Percentiles rank a stretch among this genome's conserved stretches.
Evolutionary conservation across 139 green algal genomes (phyloP).

Genomic region (Zygnema cylindricum): DNA sequence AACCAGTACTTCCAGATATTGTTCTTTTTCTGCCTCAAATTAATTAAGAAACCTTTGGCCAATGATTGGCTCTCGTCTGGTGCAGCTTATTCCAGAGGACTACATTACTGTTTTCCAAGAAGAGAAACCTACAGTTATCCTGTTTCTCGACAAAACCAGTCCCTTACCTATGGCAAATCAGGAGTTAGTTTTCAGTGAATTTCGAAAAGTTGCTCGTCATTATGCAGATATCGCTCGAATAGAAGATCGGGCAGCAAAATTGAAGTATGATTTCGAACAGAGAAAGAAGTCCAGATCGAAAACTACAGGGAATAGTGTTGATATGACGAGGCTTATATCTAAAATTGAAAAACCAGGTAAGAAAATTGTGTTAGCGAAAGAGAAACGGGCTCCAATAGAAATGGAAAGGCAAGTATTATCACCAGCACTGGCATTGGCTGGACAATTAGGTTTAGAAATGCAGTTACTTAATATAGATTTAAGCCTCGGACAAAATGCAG

Average conservation of each 20-base stretch:
- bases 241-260: neutral
- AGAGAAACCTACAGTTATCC: neutral
- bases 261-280: neutral
- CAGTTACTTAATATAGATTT: neutral
- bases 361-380: neutral
- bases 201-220: neutral
- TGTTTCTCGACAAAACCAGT: neutral
- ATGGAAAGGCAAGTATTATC: no score
- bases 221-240: neutral
- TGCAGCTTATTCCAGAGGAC: neutral
- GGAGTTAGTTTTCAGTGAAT: neutral
- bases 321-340: neutral
- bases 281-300: neutral
- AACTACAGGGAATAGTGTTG: neutral
- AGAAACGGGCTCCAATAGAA: neutral
- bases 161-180: neutral
- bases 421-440: neutral
- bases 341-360: neutral
- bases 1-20: no score
- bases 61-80: no score
- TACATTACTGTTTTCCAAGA: neutral
- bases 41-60: no score
- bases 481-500: neutral
- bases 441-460: neutral
- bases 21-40: no score